Conservation (phyloP, 306 rosid genomes). For the Castanopsis chinensis region DNA sequence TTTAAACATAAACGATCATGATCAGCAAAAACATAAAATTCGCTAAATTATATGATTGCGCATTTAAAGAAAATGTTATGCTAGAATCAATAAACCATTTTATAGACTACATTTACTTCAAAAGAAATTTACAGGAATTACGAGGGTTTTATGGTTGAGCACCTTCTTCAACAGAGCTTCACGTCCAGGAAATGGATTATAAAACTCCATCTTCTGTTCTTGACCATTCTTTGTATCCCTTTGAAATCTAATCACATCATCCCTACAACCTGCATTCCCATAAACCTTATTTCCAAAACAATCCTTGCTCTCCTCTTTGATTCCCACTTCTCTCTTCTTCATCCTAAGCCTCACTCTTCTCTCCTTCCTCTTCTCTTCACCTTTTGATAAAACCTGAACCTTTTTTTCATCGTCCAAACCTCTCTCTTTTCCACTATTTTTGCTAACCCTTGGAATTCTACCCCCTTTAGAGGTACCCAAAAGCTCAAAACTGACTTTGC, state of each 20-base stretch:
- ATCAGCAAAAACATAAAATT: no score
- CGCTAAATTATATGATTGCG: no score
- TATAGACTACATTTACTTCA: no score
- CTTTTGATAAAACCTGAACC: neutral
- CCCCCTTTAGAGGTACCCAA: constrained; percentile 67
- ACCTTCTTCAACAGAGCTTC: constrained; percentile 28
- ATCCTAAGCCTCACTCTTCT: constrained; percentile 33
- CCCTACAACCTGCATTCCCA: neutral
- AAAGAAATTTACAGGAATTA: neutral
- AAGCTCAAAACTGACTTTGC: constrained; percentile 48
- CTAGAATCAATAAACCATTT: no score
- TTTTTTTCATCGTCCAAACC: neutral
- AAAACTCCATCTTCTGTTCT: constrained; percentile 10
- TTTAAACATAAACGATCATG: no score
- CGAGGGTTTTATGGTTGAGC: neutral
- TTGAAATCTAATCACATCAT: neutral
- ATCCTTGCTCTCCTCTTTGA: constrained; percentile 7
- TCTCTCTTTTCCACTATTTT: neutral
- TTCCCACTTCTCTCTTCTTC: constrained; percentile 4
- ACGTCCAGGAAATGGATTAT: constrained; percentile 51
- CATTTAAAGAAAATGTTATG: no score
- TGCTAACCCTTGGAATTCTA: constrained; percentile 44
- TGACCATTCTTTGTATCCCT: neutral
- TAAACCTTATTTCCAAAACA: neutral
- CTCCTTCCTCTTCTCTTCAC: constrained; percentile 17